These are phyloP conservation scores for Pyricularia grisea DNA, from an alignment of 2,329 filamentous ascomycete genomes.

Conservation along the genomic window DNA sequence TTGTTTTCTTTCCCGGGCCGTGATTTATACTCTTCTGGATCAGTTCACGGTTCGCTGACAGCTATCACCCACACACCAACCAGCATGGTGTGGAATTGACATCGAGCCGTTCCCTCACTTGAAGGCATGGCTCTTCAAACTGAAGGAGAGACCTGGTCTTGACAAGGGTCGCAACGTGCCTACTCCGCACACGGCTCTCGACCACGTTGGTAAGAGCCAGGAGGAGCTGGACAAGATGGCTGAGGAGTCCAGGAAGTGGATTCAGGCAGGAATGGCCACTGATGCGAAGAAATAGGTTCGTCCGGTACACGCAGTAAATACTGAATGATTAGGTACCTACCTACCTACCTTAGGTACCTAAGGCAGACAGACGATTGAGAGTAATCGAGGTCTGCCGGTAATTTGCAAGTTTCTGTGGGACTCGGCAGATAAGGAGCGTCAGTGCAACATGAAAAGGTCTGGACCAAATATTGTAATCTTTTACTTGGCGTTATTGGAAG, in stretches of 20 bases:
- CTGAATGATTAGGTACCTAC: neutral
- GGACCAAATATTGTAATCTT: neutral
- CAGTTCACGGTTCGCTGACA: neutral
- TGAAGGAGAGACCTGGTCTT: slow-evolving; percentile 60
- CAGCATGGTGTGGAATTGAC: slow-evolving; percentile 56
- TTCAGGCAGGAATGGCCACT: slow-evolving; percentile 54
- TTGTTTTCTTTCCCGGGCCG: neutral
- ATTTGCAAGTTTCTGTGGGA: neutral
- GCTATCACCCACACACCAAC: slow-evolving; percentile 17
- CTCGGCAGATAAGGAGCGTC: neutral
- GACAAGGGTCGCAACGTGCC: slow-evolving; percentile 67
- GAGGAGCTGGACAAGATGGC: slow-evolving; percentile 43
- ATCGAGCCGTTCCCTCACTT: slow-evolving; percentile 68
- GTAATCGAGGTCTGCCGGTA: neutral
- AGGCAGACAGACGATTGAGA: neutral
- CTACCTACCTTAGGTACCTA: too few relatives aligned
- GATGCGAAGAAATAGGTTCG: slow-evolving; percentile 36
- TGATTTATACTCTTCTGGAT: neutral
- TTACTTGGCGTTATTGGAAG: neutral
- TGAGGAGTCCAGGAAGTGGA: slow-evolving; percentile 42
- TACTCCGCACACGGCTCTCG: slow-evolving; percentile 46
- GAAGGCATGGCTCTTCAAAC: slow-evolving; percentile 66
- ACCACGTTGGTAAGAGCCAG: slow-evolving; percentile 22
- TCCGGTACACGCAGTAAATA: neutral
- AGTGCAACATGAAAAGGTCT: neutral